These are phyloP conservation scores for Smittium culicis DNA, from an alignment of 371 early-diverging fungal genomes.

Conservation along the genomic window DNA sequence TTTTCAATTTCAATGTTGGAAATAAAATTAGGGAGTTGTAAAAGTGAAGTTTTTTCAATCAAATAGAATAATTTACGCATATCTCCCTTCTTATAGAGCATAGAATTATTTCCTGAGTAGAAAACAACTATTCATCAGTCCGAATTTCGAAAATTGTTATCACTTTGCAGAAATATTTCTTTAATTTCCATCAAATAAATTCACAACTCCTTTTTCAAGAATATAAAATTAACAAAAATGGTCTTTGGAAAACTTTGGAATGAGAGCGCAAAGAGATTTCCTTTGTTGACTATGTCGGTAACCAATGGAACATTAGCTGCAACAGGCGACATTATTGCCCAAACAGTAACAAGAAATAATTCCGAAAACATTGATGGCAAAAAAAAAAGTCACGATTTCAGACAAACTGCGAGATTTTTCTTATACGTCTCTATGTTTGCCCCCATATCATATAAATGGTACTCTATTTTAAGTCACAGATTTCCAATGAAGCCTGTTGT, in stretches of 20 bases:
- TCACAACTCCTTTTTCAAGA: background rate
- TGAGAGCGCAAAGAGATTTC: constrained; percentile 33
- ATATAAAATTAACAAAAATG: background rate
- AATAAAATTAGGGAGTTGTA: too few relatives aligned
- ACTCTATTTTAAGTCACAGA: constrained; percentile 43
- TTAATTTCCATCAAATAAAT: too few relatives aligned
- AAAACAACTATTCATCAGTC: too few relatives aligned
- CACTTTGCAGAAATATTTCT: too few relatives aligned
- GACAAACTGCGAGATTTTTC: constrained; percentile 37
- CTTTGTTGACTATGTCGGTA: constrained; percentile 49
- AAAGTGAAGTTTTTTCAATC: too few relatives aligned
- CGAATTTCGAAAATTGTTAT: too few relatives aligned
- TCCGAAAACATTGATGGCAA: too few relatives aligned
- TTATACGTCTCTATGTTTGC: constrained; percentile 57
- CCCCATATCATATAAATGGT: constrained; percentile 61
- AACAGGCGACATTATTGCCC: constrained; percentile 53
- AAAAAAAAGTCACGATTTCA: constrained; percentile 20
- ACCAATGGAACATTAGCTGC: constrained; percentile 57
- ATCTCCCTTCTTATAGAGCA: too few relatives aligned
- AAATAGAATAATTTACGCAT: too few relatives aligned
- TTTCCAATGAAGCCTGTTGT: constrained; percentile 32
- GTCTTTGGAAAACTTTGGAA: constrained; percentile 17
- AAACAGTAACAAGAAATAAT: constrained; percentile 25
- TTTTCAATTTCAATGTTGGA: too few relatives aligned
- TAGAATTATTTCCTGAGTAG: too few relatives aligned